Base-by-base conservation (phyloP, 2,329 filamentous ascomycete genomes). In the Penicillium sp. region DNA sequence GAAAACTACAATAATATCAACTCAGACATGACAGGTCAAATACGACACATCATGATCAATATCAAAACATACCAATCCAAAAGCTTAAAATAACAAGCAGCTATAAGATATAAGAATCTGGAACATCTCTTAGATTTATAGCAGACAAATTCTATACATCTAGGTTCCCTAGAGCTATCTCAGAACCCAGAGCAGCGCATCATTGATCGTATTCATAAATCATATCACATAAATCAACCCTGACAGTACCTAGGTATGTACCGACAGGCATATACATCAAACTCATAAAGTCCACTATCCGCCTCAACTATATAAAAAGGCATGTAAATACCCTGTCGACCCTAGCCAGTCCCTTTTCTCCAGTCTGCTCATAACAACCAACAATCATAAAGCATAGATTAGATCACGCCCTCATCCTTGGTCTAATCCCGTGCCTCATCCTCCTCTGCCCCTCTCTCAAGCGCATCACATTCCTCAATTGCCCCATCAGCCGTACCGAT, bases 401-500 rank as follows among this genome's bases (percentile, higher is more conserved):
- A n/a, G n/a, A n/a, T n/a, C n/a, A 18, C 38, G 38, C 38, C 12
- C 42, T 52, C 5, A 23, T 18, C 21, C 48, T 56, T 43, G n/a
- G n/a, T n/a, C n/a, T n/a, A n/a, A n/a, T n/a, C 30, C 26, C 8
- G 5, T 28, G 8, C 8, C 26, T 28, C 26, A 30, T 38, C 28
- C 23, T 20, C 16, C 50, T 23, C 40, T 18, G 42, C 33, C 40
- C 35, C 23, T 33, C 33, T 46, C 52, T 48, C 52, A 55, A n/a
- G 12, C 24, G 45, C 18, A 35, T 26, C 2, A 52, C 30, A 16
- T 51, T 46, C 20, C 38, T 53, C 42, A 42, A 42, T 33, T 55
- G 56, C 18, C 33, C 30, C 43, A 53, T 46, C 5, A 52, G 18
- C 16, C 70, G 70, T 2, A 62, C 63, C 23, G 66, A 52, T 24